Percentiles rank a stretch among this genome's conserved stretches.
Conservation (phyloP, 2,329 filamentous ascomycete genomes). For the Dactylella cylindrospora region DNA sequence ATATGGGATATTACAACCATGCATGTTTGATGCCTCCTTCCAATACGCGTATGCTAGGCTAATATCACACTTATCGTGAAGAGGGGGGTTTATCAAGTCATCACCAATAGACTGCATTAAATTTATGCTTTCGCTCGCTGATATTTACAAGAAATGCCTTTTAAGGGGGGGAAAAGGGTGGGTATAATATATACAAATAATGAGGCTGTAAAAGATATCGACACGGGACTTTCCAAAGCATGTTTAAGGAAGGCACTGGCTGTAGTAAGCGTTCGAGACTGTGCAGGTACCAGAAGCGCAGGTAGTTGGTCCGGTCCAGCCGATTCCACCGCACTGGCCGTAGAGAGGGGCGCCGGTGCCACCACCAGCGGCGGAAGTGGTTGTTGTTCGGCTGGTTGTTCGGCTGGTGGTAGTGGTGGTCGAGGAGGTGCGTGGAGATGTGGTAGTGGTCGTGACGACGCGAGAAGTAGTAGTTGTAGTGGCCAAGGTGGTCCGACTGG, state of each 20-base stretch:
- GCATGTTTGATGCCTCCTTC: no score
- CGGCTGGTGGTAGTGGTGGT: conserved; percentile 29
- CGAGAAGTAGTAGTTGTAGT: not conserved
- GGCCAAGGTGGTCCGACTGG: conserved; percentile 2
- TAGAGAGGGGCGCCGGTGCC: conserved; percentile 23
- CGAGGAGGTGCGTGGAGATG: conserved; percentile 11
- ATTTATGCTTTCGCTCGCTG: no score
- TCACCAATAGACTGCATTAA: no score
- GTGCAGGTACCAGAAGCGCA: conserved; percentile 38
- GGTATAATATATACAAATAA: conserved; percentile 16
- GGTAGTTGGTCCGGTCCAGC: conserved; percentile 33
- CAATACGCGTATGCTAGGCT: no score
- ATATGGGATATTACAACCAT: no score
- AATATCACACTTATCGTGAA: no score
- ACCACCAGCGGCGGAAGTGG: conserved; percentile 4
- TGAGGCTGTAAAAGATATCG: not conserved
- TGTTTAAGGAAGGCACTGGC: conserved; percentile 35
- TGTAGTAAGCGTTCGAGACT: conserved; percentile 26
- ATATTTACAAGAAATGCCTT: not conserved
- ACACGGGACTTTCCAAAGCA: no score
- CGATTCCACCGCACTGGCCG: conserved; percentile 36
- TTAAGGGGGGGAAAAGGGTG: not conserved
- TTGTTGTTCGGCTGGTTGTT: conserved; percentile 36
- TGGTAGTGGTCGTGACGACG: conserved; percentile 2
- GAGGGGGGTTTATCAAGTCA: no score